phyloP scores from a whole-genome alignment of 257 asterid genomes.

The Mentha longifolia region DNA sequence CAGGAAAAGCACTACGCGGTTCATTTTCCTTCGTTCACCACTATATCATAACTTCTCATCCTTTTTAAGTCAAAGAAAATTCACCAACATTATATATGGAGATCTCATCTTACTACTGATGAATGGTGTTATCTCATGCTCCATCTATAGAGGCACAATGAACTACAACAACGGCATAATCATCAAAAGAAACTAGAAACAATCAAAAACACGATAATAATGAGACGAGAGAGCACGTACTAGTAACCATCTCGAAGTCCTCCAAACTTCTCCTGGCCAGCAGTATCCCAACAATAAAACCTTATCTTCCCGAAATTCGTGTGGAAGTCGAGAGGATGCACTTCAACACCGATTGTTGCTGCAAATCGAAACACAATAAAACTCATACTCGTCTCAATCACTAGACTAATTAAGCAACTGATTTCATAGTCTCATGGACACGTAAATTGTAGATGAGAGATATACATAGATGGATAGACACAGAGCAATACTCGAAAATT shows the following conservation, averaged over 20 bases:
- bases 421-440: neutral
- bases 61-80: neutral
- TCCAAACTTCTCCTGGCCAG: slow-evolving; percentile 77
- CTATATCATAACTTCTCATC: neutral
- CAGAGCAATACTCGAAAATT: no score
- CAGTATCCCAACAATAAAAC: slow-evolving; percentile 82
- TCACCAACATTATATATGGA: neutral
- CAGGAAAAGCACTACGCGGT: neutral
- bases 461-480: neutral
- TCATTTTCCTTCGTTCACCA: neutral
- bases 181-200: neutral
- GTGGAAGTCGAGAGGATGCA: slow-evolving; percentile 74
- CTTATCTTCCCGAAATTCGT: slow-evolving; percentile 76
- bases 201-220: neutral
- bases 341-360: slow-evolving; percentile 84
- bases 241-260: slow-evolving; percentile 81
- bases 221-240: slow-evolving; percentile 42
- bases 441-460: neutral
- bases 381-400: neutral
- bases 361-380: slow-evolving; percentile 7
- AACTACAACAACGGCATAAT: neutral
- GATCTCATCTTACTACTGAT: neutral
- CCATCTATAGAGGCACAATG: neutral
- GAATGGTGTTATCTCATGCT: neutral
- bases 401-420: neutral